phyloP scores from a whole-genome alignment of 2,329 filamentous ascomycete species.

The Aspergillus transmontanensis region DNA sequence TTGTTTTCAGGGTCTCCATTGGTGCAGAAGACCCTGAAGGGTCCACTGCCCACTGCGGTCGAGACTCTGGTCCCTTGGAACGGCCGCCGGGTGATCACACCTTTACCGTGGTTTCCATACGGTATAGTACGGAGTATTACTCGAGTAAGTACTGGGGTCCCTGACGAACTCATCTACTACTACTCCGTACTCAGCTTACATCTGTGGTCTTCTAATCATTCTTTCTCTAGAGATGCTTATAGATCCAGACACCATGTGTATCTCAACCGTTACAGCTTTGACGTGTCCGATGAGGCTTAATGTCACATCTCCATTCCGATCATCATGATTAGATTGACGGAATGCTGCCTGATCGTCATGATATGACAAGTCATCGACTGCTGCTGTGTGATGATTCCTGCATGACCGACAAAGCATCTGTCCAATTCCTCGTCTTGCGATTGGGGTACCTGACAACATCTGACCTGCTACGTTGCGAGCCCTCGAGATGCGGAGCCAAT shows the following conservation, averaged over 20 bases:
- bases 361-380: not conserved
- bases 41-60: conserved; percentile 12
- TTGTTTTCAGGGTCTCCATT: conserved; percentile 9
- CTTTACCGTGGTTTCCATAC: conserved; percentile 13
- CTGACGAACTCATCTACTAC: not conserved
- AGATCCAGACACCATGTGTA: too few relatives aligned
- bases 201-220: not conserved
- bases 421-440: not conserved
- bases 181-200: not conserved
- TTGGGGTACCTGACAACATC: not conserved
- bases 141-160: not conserved
- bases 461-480: not conserved
- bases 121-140: not conserved
- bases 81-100: conserved; percentile 7
- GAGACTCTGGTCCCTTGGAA: conserved; percentile 16
- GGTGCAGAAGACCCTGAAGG: not conserved
- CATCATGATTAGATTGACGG: conserved; percentile 12
- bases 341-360: conserved; percentile 8
- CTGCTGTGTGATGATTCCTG: not conserved
- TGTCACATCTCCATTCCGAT: conserved; percentile 4
- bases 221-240: too few relatives aligned
- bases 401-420: not conserved
- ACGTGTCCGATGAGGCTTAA: not conserved
- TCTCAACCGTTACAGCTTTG: too few relatives aligned
- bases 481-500: not conserved